A percentile compares a stretch with the other conserved stretches of the same genome.
Conservation (phyloP, 768 basidiomycete species). For the Lyophyllum decastes region DNA sequence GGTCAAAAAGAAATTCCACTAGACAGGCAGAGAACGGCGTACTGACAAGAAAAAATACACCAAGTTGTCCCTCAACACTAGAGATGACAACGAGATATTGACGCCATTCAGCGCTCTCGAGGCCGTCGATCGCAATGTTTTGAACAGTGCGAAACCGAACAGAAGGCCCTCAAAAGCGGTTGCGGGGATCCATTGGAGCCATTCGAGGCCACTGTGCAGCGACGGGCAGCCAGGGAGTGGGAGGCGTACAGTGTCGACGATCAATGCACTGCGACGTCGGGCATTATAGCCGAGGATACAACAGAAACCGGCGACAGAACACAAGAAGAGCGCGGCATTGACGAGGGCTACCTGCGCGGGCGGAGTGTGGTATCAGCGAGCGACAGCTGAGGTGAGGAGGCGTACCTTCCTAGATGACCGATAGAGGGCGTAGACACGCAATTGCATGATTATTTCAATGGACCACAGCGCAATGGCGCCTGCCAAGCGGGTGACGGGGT, state of each 20-base stretch:
- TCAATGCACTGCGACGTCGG: constrained; percentile 32
- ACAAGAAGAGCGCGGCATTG: constrained; percentile 39
- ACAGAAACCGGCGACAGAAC: constrained; percentile 42
- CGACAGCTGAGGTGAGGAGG: constrained; percentile 5
- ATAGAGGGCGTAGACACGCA: constrained; percentile 46
- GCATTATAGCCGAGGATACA: constrained; percentile 42
- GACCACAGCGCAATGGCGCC: constrained; percentile 49
- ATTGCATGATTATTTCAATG: constrained; percentile 50
- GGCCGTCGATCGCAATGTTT: constrained; percentile 27
- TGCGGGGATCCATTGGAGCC: constrained; percentile 17
- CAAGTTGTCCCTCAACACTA: constrained; percentile 45
- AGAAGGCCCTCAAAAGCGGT: constrained; percentile 40
- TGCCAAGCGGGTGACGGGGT: constrained; percentile 41
- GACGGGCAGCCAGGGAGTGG: constrained; percentile 30
- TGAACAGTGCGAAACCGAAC: constrained; percentile 40
- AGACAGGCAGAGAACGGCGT: neutral
- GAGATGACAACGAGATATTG: constrained; percentile 28
- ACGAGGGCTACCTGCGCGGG: constrained; percentile 34
- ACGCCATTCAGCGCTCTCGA: constrained; percentile 23
- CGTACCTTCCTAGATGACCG: constrained; percentile 39
- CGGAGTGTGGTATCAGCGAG: neutral
- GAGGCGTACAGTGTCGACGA: constrained; percentile 35
- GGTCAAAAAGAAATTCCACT: neutral
- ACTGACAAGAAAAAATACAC: constrained; percentile 45
- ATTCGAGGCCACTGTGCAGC: constrained; percentile 14